phyloP scores from a whole-genome alignment of 495 filamentous ascomycete genomes.

The Xanthoparmelia taractica region DNA sequence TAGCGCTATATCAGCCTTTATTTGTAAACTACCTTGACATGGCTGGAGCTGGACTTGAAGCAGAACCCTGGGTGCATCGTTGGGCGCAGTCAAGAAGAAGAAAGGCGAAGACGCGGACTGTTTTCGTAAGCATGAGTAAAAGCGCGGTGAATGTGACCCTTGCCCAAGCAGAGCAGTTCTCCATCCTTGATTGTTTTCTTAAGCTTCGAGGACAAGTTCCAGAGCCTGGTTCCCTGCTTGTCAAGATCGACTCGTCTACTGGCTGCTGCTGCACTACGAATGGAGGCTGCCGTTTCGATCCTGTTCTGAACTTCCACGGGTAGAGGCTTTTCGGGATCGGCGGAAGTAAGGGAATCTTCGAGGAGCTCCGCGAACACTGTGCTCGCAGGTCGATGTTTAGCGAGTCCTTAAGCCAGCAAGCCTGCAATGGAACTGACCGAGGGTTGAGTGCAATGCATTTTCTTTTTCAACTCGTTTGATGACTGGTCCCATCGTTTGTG shows the following conservation, averaged over 20 bases:
- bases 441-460: constrained; percentile 6
- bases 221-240: constrained; percentile 46
- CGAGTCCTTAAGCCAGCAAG: neutral
- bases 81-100: constrained; percentile 58
- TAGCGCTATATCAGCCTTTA: constrained; percentile 18
- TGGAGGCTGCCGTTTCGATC: constrained; percentile 16
- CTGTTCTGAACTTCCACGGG: constrained; percentile 9
- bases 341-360: constrained; percentile 24
- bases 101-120: constrained; percentile 59
- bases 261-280: constrained; percentile 7
- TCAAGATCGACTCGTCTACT: constrained; percentile 40
- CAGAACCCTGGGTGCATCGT: constrained; percentile 18
- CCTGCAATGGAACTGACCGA: constrained; percentile 10
- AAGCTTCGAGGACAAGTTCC: constrained; percentile 59
- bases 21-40: neutral
- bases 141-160: neutral
- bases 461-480: constrained; percentile 12
- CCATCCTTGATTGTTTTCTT: constrained; percentile 23
- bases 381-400: neutral
- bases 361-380: constrained; percentile 31
- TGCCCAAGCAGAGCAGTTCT: constrained; percentile 26
- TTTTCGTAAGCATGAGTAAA: constrained; percentile 6
- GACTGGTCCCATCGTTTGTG: constrained; percentile 13
- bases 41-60: constrained; percentile 10
- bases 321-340: constrained; percentile 6